Base-by-base conservation (phyloP, 139 green algal genomes). In the Chlorella sp. region DNA sequence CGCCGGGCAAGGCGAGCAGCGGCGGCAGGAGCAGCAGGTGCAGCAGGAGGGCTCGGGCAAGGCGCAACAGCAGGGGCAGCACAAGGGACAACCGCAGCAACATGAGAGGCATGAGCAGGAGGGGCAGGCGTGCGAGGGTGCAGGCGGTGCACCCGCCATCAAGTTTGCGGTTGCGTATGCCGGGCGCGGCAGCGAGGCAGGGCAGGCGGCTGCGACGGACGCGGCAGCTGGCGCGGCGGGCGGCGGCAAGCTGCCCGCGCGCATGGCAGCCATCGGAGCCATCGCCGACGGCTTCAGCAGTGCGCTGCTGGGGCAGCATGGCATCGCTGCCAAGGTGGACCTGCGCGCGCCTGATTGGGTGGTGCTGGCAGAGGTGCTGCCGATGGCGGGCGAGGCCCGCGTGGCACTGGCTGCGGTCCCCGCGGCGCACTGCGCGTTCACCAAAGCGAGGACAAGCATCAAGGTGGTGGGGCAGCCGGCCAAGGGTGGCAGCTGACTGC, bases 341-440 rank as follows among this genome's bases (percentile, higher is more conserved):
- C 36, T 78, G 25, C 58, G 64, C 17, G 12, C n/a, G 14, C 72
- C 72, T 0, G 46, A 63, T 7, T 63, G 63, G 60, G 60, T 78
- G 46, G 40, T 78, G 27, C 14, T 78, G 35, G 62, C 51, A 11
- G 72, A 78, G 61, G 72, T 51, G 33, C 27, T 78, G 45, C 72
- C 72, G 11, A 61, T 45, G n/a, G 46, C 23, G 0, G 72, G 72
- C 19, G 35, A 14, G 27, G 15, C 27, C 15, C 33, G 33, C 33
- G 56, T 33, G 15, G 56, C 56, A n/a, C 56, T 63, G 21, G 29
- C 56, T 23, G 56, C 27, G 23, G 23, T 63, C 23, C 56, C 56
- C 9, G 27, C 23, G 23, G n/a, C n/a, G n/a, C n/a, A n/a, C n/a
- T n/a, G n/a, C n/a, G n/a, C n/a, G n/a, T n/a, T n/a, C n/a, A n/a